Conservation (phyloP, 805 yeast species). For the Saccharomycopsis fodiens region DNA sequence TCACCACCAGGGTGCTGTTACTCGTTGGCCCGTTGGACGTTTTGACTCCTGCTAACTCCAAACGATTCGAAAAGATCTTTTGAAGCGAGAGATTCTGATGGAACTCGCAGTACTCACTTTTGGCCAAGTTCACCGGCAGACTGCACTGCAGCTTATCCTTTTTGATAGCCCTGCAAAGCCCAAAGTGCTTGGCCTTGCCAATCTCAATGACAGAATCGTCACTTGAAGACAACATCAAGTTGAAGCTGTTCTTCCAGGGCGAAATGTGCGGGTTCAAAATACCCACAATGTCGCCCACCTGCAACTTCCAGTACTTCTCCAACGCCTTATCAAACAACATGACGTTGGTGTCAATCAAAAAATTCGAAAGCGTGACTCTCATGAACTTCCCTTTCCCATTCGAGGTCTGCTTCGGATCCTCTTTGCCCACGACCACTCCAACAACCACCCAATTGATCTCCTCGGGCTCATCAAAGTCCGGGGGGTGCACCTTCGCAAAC, state of each 20-base stretch:
- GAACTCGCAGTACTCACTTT: slow-evolving; percentile 55
- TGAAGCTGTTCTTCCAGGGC: slow-evolving; percentile 37
- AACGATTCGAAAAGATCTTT: slow-evolving; percentile 49
- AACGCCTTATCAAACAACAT: slow-evolving; percentile 63
- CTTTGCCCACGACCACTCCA: slow-evolving; percentile 60
- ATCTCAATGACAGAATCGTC: slow-evolving; percentile 56
- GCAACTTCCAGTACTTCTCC: slow-evolving; percentile 62
- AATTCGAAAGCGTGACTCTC: slow-evolving; percentile 59
- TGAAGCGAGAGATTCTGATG: slow-evolving; percentile 57
- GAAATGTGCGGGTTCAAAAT: slow-evolving; percentile 67
- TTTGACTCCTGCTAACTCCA: slow-evolving; percentile 65
- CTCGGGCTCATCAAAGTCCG: slow-evolving; percentile 59
- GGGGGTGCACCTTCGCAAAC: slow-evolving; percentile 59
- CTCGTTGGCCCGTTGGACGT: slow-evolving; percentile 39
- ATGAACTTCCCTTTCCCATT: slow-evolving; percentile 41
- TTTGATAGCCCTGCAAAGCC: slow-evolving; percentile 46
- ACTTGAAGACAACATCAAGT: slow-evolving; percentile 44
- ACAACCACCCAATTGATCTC: slow-evolving; percentile 72
- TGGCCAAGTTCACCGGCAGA: slow-evolving; percentile 49
- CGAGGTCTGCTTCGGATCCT: slow-evolving; percentile 41
- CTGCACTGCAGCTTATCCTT: slow-evolving; percentile 50
- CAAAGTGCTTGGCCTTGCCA: slow-evolving; percentile 63
- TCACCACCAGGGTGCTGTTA: slow-evolving; percentile 8
- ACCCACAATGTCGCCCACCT: slow-evolving; percentile 67
- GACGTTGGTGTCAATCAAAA: slow-evolving; percentile 50